A percentile compares a stretch with the other conserved stretches of the same genome.
Evolutionary conservation across 148 eudicot genomes (phyloP).

Genomic region (Dianthus caryophyllus): DNA sequence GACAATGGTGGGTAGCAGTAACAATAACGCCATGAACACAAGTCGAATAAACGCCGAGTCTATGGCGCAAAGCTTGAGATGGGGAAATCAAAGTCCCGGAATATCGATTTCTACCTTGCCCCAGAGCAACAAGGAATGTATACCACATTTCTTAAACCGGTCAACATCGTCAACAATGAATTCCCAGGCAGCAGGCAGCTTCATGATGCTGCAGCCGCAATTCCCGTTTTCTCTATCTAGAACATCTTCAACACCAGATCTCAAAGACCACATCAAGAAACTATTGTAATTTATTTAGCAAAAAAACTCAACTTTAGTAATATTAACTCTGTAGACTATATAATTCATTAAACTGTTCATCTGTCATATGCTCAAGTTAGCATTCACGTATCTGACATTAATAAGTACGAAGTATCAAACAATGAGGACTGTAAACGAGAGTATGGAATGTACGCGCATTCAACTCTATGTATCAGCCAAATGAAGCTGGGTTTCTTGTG

Average conservation of each 20-base stretch:
- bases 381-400: background rate
- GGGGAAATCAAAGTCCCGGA: slow-evolving; percentile 19
- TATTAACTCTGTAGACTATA: background rate
- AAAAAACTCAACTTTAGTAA: background rate
- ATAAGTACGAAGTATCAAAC: background rate
- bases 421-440: background rate
- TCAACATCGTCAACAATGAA: slow-evolving; percentile 20
- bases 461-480: background rate
- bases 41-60: slow-evolving; percentile 1
- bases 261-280: slow-evolving; percentile 17
- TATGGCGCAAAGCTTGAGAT: slow-evolving; percentile 15
- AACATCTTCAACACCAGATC: slow-evolving; percentile 27
- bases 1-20: slow-evolving; percentile 45
- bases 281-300: slow-evolving; percentile 3
- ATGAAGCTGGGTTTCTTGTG: background rate
- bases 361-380: background rate
- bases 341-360: background rate
- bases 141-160: slow-evolving; percentile 23
- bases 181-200: slow-evolving; percentile 22
- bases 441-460: background rate
- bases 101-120: slow-evolving; percentile 12
- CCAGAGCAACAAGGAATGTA: slow-evolving; percentile 3
- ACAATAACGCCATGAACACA: slow-evolving; percentile 1
- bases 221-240: slow-evolving; percentile 35
- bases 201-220: slow-evolving; percentile 29